Base-by-base conservation (phyloP, 148 eudicot species). In the Amaranthus palmeri region DNA sequence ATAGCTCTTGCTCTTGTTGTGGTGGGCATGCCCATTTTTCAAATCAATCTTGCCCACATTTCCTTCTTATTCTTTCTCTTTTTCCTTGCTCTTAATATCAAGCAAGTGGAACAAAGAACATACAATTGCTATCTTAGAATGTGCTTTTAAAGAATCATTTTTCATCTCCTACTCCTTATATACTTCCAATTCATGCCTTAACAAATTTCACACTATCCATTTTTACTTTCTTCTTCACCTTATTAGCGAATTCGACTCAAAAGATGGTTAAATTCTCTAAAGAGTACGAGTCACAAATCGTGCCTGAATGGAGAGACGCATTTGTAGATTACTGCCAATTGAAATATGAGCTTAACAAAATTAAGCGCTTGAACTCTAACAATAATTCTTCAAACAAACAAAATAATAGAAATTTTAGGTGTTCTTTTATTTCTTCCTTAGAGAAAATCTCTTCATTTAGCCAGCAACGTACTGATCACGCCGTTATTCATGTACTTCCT, bases 221-320 rank as follows among this genome's bases (percentile, higher is more conserved):
- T 36, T 54, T 17, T 13, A 8, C 49, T 43, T n/a, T 55, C 63
- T 6, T 18, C 40, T 49, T 57, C 13, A 5, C 10, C 15, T 15
- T 17, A 45, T n/a, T 46, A 62, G 40, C 7, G 46, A 8, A 18
- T 9, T 10, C 18, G 8, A 7, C 13, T 8, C 41, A 43, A 78
- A 76, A 62, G 3, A 87, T 87, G 95, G 88, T 85, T 70, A 88
- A 92, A 61, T 91, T 95, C 77, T 86, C 93, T 4, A 95, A 88
- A 73, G 97, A 95, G 69, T 91, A 85, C 57, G 97, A 95, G 82
- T 93, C 84, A 3, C 99, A 95, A 56, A 82, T 91, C 4, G 87
- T 95, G 53, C 97, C 93, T 1, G 99, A 95, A 80, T 95, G 99
- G 99, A 91, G 89, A 81, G 99, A 91, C 10, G 97, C 99, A 51